phyloP scores from a whole-genome alignment of 2,329 filamentous ascomycete genomes.

The Ceratocystis alfenasii region DNA sequence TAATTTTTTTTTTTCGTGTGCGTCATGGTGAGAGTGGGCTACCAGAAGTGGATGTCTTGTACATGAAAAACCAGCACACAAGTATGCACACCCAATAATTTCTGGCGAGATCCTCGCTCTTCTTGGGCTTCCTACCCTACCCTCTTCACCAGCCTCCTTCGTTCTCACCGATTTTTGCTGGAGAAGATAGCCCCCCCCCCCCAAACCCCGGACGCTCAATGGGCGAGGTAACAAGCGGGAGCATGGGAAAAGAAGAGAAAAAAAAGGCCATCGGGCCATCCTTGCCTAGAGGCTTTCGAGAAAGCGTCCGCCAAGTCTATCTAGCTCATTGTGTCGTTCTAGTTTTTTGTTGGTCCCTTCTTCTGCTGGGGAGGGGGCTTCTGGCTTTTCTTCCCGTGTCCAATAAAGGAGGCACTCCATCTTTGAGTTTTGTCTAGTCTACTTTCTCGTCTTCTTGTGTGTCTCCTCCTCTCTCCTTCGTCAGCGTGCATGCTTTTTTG shows the following conservation, averaged over 20 bases:
- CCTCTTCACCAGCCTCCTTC: neutral
- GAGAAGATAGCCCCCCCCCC: neutral
- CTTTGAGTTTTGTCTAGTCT: neutral
- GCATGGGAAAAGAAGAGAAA: neutral
- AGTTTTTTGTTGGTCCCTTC: neutral
- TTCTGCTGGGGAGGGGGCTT: neutral
- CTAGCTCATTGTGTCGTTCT: neutral
- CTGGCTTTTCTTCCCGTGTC: neutral
- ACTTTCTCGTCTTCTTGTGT: neutral
- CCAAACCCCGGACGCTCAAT: neutral
- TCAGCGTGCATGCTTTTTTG: constrained; percentile 9
- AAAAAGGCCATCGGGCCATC: neutral
- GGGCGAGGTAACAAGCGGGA: no score
- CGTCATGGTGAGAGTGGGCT: neutral
- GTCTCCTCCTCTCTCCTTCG: neutral
- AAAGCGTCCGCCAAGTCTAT: neutral
- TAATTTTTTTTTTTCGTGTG: neutral
- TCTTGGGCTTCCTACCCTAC: neutral
- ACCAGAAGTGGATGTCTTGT: constrained; percentile 1
- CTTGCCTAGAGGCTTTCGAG: constrained; percentile 4
- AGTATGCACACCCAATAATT: neutral
- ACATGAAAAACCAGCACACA: neutral
- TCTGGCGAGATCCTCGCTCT: neutral
- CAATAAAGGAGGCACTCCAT: neutral
- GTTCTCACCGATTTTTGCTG: constrained; percentile 3